Conservation (phyloP, 2,329 filamentous ascomycete species). For the Aspergillus quadrilineatus region DNA sequence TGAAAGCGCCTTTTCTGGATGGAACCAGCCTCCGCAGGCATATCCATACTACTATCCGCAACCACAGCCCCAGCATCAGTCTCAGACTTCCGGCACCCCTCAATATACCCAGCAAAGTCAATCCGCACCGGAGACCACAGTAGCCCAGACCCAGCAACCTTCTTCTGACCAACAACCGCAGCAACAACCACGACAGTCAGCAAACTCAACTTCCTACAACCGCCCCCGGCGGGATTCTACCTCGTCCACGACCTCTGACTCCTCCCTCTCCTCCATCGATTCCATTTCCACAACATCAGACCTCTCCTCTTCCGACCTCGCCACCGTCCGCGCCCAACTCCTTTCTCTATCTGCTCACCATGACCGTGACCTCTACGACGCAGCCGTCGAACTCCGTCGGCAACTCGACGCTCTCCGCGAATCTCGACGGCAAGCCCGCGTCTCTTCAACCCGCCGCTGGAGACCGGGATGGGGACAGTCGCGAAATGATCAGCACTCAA, state of each 20-base stretch:
- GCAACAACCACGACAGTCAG: not conserved
- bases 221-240: conserved; percentile 30
- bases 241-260: conserved; percentile 32
- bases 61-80: not conserved
- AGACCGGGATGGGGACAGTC: conserved; percentile 20
- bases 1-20: conserved; percentile 23
- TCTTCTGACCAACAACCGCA: not conserved
- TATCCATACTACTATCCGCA: conserved; percentile 18
- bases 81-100: not conserved
- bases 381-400: conserved; percentile 36
- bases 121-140: not conserved
- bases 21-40: conserved; percentile 14
- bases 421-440: conserved; percentile 33
- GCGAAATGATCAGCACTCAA: conserved; percentile 4
- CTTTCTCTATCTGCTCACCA: conserved; percentile 36
- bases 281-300: conserved; percentile 39
- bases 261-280: conserved; percentile 39
- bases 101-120: not conserved
- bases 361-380: conserved; percentile 36
- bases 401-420: conserved; percentile 36
- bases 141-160: not conserved
- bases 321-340: conserved; percentile 37
- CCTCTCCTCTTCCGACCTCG: conserved; percentile 36
- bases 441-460: conserved; percentile 25
- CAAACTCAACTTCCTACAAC: conserved; percentile 5